phyloP scores from a whole-genome alignment of 23 red algal genomes.

The Gracilariopsis chorda region DNA sequence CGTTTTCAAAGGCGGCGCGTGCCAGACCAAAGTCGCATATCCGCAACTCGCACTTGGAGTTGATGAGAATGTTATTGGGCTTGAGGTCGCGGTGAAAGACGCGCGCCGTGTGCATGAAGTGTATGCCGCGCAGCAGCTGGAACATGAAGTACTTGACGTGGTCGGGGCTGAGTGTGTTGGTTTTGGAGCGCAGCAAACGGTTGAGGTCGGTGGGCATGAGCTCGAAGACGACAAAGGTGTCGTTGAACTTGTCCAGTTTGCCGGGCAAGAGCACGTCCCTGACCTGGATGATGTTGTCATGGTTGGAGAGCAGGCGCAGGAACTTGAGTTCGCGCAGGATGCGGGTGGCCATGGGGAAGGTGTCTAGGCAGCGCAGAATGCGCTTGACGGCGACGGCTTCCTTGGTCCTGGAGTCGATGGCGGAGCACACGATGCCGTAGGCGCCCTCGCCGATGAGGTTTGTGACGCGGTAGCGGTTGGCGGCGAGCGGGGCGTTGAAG shows the following conservation, averaged over 20 bases:
- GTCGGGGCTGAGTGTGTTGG: slow-evolving; percentile 21
- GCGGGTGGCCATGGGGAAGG: slow-evolving; percentile 76
- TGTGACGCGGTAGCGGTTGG: slow-evolving; percentile 68
- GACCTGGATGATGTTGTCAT: slow-evolving; percentile 87
- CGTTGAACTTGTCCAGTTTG: slow-evolving; percentile 80
- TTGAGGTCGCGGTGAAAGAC: slow-evolving; percentile 98
- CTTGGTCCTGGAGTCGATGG: slow-evolving; percentile 59
- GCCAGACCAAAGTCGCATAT: slow-evolving; percentile 99
- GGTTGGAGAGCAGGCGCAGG: slow-evolving; percentile 77
- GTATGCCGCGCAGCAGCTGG: slow-evolving; percentile 85
- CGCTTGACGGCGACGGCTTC: slow-evolving; percentile 89
- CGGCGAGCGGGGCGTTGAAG: slow-evolving; percentile 51
- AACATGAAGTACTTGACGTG: slow-evolving; percentile 84
- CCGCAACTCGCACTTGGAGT: slow-evolving; percentile 72
- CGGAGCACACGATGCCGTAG: slow-evolving; percentile 89
- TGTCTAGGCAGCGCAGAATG: slow-evolving; percentile 70
- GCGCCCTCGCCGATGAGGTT: slow-evolving; percentile 84
- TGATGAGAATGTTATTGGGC: slow-evolving; percentile 97
- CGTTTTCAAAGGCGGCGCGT: slow-evolving; percentile 73
- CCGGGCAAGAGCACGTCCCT: slow-evolving; percentile 87
- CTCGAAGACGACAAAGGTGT: slow-evolving; percentile 96
- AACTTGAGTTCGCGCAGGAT: slow-evolving; percentile 95
- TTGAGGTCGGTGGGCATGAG: slow-evolving; percentile 89
- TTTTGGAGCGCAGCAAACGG: slow-evolving; percentile 70
- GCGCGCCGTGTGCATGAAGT: slow-evolving; percentile 81